phyloP scores from a whole-genome alignment of 2,329 filamentous ascomycete species.

The Didymellaceae sp. region DNA sequence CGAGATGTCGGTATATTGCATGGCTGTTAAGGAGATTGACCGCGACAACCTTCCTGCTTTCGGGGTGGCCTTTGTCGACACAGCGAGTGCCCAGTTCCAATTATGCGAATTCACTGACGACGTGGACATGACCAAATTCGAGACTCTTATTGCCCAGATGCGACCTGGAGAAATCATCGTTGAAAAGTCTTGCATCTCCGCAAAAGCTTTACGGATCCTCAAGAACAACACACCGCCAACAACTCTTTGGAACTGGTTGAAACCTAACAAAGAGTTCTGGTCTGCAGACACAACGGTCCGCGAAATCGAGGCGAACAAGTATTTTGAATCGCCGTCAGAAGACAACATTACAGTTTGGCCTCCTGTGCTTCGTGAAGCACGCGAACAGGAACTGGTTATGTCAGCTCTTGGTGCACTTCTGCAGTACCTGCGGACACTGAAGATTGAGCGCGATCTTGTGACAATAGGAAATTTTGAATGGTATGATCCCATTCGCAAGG shows the following conservation, averaged over 20 bases:
- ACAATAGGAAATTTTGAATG: constrained; percentile 89
- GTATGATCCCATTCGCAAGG: constrained; percentile 92
- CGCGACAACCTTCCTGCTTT: constrained; percentile 80
- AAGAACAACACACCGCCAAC: constrained; percentile 95
- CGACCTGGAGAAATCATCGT: constrained; percentile 86
- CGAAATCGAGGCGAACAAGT: constrained; percentile 79
- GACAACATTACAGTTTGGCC: constrained; percentile 77
- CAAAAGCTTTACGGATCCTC: constrained; percentile 88
- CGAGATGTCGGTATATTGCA: constrained; percentile 96
- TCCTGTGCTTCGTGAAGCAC: constrained; percentile 71
- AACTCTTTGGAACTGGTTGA: constrained; percentile 94
- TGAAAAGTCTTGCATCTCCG: constrained; percentile 81
- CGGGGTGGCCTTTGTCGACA: constrained; percentile 92
- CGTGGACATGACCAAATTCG: constrained; percentile 91
- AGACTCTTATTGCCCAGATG: constrained; percentile 93
- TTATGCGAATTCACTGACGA: constrained; percentile 93
- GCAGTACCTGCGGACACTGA: constrained; percentile 81
- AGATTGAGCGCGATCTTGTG: constrained; percentile 85
- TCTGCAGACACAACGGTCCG: constrained; percentile 80
- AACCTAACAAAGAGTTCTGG: constrained; percentile 89
- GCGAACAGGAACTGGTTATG: constrained; percentile 82
- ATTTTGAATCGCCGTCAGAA: constrained; percentile 70
- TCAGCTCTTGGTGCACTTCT: constrained; percentile 89
- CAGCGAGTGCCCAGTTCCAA: constrained; percentile 93
- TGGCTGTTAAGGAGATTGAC: constrained; percentile 79